Evolutionary conservation across 768 basidiomycete genomes (phyloP), one percentile per base, ranked within the genome.

Genomic region (Nidula microcarpa): DNA sequence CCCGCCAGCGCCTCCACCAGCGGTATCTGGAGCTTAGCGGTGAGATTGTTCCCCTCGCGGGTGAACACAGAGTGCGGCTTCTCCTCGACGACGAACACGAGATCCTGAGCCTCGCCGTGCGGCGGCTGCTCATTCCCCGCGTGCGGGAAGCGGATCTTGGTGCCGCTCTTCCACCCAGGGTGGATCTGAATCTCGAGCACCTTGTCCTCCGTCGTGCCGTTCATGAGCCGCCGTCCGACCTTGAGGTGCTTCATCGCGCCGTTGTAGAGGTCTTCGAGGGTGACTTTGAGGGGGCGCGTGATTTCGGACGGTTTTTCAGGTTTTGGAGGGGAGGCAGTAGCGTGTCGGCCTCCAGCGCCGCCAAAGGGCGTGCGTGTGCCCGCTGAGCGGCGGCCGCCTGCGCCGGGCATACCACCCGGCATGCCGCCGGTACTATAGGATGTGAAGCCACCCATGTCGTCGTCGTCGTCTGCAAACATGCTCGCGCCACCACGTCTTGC

Each of bases 71-170:
- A 68, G 68, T 98, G 91, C 7, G 87, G 86, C 70, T 96, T 98
- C 71, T 98, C 94, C 68, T 97, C 95, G n/a, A 97, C 84, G 46
- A 96, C 84, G 65, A 99, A 98, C 33, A 94, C 94, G n/a, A 99
- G 79, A 66, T 95, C 92, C 62, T 94, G 93, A 11, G 88, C 67
- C 45, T 87, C 87, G 9, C 88, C 87, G 34, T 56, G 35, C 0
- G 73, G 68, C 44, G 73, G 64, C 49, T 79, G 76, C 61, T 94
- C 93, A 68, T 98, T 94, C 2, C 93, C 93, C 8, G 91, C 87
- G 17, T 82, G 81, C 0, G 90, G 83, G 70, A 95, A 98, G 41
- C 91, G 85, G 54, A 98, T 81, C 72, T 96, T 97, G 14, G 96
- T 98, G 0, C 96, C 96, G 55, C 84, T 83, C 78, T 98, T 98